Evolutionary conservation across 2,329 filamentous ascomycete genomes (phyloP), one percentile per base, ranked within the genome.

Genomic region (Coleophoma eucalyptorum): DNA sequence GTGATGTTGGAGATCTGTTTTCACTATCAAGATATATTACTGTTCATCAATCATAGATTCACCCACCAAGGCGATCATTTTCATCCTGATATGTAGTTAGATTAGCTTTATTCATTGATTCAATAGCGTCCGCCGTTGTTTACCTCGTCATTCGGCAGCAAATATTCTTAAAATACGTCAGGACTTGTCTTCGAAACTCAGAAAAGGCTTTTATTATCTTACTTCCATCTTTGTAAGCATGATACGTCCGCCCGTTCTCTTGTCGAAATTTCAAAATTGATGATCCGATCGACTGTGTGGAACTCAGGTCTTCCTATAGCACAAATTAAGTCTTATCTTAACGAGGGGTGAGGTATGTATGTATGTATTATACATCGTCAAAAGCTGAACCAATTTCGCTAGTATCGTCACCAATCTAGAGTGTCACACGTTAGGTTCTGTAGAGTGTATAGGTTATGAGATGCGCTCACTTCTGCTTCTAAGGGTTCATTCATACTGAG

Each of bases 221-320:
- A 49, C 47, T 49, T 5, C 50, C 50, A 35, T 45, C 50, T 40
- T 52, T 52, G 43, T 43, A 69, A 6, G 66, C 57, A 44, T 71
- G 68, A 33, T 70, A 71, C 0, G 67, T 69, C 18, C 69, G 58
- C 2, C 69, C 69, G 50, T 71, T 67, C 34, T 69, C 67, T 2
- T 60, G 53, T 13, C 66, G 65, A 52, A 67, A 69, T 10, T 60
- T 54, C 37, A 65, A 51, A 37, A 71, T 66, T 44, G 65, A 70
- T 1, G 67, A 67, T 13, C 21, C 21, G 11, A 49, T 35, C 11
- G 47, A 49, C 11, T n/a, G n/a, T 8, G 47, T 43, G 37, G 47
- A 49, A 33, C 33, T 40, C 8, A 11, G 41, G 26, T 43, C 41
- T 13, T 19, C n/a, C 5, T 26, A 35, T 10, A 15, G 10, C 33